A percentile compares a stretch with the other conserved stretches of the same genome.
Evolutionary conservation across 176 grass and related monocot species (phyloP).

Genomic region (Alopecurus myosuroides): DNA sequence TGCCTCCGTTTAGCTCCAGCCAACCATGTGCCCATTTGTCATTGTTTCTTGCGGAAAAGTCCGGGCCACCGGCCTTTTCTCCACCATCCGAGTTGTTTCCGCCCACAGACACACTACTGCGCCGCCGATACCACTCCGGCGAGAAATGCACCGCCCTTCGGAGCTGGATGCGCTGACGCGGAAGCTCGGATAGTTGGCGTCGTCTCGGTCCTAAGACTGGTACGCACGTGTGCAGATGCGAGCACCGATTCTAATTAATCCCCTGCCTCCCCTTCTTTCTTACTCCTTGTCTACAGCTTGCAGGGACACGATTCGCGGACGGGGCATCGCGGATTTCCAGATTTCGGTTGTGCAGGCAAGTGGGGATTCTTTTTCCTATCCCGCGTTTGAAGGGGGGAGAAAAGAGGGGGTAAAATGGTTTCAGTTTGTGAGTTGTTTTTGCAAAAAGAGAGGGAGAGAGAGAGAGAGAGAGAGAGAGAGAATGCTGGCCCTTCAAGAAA

Average conservation of each 20-base stretch:
- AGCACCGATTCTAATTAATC: neutral
- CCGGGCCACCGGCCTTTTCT: neutral
- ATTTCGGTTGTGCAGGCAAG: neutral
- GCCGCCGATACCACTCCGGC: neutral
- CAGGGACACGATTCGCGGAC: neutral
- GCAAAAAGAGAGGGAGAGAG: neutral
- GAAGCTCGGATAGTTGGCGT: neutral
- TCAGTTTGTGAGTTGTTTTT: neutral
- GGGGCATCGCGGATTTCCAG: neutral
- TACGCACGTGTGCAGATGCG: neutral
- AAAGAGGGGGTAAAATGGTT: neutral
- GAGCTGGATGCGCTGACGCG: neutral
- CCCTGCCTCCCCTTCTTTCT: neutral
- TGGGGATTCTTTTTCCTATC: neutral
- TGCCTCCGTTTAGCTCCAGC: no score
- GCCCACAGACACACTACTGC: neutral
- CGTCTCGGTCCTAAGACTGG: neutral
- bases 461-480: no score
- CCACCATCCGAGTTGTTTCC: neutral
- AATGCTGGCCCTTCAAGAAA: neutral
- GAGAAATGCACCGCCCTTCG: constrained; percentile 6
- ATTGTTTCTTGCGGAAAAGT: neutral
- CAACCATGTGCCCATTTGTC: neutral
- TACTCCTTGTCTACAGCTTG: neutral
- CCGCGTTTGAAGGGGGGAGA: neutral